Percentiles rank a stretch among this genome's conserved stretches.
Conservation (phyloP, 2,329 filamentous ascomycete genomes). For the Botrytis paeoniae region DNA sequence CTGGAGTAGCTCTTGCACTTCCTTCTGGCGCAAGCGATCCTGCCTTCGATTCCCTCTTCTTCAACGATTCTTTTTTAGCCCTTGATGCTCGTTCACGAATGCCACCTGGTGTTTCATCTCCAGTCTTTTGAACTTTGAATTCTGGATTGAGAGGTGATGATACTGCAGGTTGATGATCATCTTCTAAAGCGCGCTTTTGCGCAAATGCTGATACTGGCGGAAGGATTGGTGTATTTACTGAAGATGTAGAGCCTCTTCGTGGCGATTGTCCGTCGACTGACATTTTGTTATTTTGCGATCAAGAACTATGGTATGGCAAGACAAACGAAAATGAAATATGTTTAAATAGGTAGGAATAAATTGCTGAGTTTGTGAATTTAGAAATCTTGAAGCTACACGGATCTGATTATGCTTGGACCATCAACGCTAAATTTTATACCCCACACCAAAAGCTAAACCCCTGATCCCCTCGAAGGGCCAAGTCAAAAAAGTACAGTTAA, state of each 20-base stretch:
- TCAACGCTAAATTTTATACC: neutral
- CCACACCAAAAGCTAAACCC: neutral
- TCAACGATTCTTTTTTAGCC: conserved; percentile 63
- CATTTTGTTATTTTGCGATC: neutral
- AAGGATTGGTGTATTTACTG: conserved; percentile 40
- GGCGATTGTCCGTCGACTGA: conserved; percentile 18
- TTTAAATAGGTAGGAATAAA: neutral
- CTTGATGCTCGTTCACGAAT: conserved; percentile 41
- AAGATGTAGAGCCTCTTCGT: conserved; percentile 12
- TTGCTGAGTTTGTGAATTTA: conserved; percentile 1
- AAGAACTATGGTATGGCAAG: neutral
- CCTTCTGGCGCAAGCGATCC: conserved; percentile 44
- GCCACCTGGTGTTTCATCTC: conserved; percentile 31
- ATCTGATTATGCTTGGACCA: neutral
- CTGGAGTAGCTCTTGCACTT: conserved; percentile 55
- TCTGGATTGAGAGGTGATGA: conserved; percentile 74
- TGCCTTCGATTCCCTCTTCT: conserved; percentile 64
- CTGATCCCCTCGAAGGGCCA: neutral
- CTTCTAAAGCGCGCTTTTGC: conserved; percentile 64
- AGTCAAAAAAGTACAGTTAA: neutral
- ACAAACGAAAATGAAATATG: neutral
- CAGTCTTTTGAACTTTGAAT: conserved; percentile 45
- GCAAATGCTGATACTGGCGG: conserved; percentile 48
- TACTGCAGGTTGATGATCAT: conserved; percentile 66
- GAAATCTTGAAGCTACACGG: conserved; percentile 6